Percentiles rank a stretch among this genome's conserved stretches.
Evolutionary conservation across 768 basidiomycete genomes (phyloP).

Genomic region (Boletus speciosus): DNA sequence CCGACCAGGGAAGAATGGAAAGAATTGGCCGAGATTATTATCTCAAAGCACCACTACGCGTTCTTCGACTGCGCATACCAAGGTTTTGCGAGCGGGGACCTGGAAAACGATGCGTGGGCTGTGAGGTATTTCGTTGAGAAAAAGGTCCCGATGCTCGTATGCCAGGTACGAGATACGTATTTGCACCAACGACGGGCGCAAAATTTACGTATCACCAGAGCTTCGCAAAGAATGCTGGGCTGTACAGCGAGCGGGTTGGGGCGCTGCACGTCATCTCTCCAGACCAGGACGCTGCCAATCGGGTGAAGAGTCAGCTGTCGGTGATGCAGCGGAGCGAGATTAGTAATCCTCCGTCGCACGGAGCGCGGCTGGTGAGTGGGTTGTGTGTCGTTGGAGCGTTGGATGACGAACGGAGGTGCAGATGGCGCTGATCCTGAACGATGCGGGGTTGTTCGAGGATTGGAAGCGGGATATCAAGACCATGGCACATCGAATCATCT

Average conservation of each 20-base stretch:
- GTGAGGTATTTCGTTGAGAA: slow-evolving; percentile 81
- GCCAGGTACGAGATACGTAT: slow-evolving; percentile 56
- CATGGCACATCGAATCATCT: slow-evolving; percentile 77
- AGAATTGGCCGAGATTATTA: slow-evolving; percentile 66
- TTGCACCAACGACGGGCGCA: neutral
- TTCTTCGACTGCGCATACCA: slow-evolving; percentile 98
- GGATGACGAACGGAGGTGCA: slow-evolving; percentile 25
- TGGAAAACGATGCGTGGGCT: slow-evolving; percentile 90
- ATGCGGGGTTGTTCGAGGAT: slow-evolving; percentile 68
- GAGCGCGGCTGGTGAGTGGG: slow-evolving; percentile 74
- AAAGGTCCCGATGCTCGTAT: slow-evolving; percentile 75
- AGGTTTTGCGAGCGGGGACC: slow-evolving; percentile 91
- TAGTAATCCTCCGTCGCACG: slow-evolving; percentile 90
- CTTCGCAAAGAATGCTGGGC: slow-evolving; percentile 95
- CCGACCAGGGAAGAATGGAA: slow-evolving; percentile 88
- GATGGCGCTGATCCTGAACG: slow-evolving; percentile 81
- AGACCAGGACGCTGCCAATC: slow-evolving; percentile 59
- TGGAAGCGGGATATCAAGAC: slow-evolving; percentile 90
- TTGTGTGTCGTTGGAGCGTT: neutral
- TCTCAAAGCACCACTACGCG: slow-evolving; percentile 73
- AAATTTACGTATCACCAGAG: slow-evolving; percentile 49
- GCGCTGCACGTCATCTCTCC: slow-evolving; percentile 82
- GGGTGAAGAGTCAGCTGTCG: slow-evolving; percentile 84
- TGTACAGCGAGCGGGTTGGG: slow-evolving; percentile 93
- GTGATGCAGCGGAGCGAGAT: slow-evolving; percentile 93